These are phyloP conservation scores for Besnoitia besnoiti DNA, from an alignment of 169 alveolate species.

Conservation along the genomic window DNA sequence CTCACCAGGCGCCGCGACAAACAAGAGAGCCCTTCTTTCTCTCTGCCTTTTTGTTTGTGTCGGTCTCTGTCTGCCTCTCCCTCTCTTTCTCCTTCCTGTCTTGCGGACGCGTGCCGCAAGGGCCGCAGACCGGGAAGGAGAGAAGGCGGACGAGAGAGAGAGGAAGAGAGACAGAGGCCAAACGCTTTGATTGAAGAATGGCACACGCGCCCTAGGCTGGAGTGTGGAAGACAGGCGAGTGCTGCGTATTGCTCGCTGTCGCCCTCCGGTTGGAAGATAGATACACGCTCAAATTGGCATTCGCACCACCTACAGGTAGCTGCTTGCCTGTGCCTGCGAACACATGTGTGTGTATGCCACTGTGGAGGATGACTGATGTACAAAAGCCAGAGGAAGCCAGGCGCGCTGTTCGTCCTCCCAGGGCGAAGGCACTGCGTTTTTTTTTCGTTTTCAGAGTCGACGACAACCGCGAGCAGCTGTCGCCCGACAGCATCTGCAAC, in stretches of 20 bases:
- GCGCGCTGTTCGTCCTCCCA: no score
- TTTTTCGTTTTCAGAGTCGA: neutral
- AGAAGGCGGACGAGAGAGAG: neutral
- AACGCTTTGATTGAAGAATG: no score
- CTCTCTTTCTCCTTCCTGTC: neutral
- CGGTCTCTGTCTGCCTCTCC: neutral
- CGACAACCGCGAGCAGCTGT: neutral
- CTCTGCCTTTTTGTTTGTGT: neutral
- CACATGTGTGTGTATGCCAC: neutral
- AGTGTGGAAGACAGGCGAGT: no score
- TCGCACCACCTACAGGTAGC: no score
- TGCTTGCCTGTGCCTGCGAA: neutral
- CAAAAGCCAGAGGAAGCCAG: no score
- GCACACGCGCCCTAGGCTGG: no score
- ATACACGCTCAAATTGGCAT: no score
- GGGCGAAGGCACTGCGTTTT: no score
- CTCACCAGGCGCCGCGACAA: neutral
- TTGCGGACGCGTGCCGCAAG: neutral
- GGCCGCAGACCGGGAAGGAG: neutral
- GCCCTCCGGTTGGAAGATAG: no score
- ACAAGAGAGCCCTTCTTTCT: neutral
- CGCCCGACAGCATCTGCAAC: neutral
- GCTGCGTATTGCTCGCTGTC: no score
- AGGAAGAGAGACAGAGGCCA: no score
- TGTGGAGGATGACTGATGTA: no score